Percentiles rank a stretch among this genome's conserved stretches.
phyloP scores from a whole-genome alignment of 139 green algal species.

The Ettlia oleoabundans region DNA sequence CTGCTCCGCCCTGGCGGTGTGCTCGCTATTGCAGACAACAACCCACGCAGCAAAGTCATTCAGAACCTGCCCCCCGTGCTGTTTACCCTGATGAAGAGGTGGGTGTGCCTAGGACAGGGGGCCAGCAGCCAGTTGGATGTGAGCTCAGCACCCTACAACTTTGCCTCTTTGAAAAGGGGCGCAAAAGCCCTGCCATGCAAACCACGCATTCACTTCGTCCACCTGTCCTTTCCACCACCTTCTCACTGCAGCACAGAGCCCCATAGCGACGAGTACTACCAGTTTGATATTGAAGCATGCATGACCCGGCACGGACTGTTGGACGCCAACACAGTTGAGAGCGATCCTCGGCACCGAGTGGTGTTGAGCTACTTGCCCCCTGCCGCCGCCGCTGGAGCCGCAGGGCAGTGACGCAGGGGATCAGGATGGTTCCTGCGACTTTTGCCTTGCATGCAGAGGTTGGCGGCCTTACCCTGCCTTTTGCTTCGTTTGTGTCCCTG shows the following conservation, averaged over 20 bases:
- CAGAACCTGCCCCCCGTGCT: conserved; percentile 84
- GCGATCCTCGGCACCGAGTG: conserved; percentile 80
- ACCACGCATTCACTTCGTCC: background rate
- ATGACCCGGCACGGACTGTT: conserved; percentile 67
- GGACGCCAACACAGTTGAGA: conserved; percentile 70
- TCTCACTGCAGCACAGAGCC: conserved; percentile 69
- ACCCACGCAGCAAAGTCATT: conserved; percentile 74
- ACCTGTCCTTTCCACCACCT: background rate
- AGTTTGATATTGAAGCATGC: conserved; percentile 69
- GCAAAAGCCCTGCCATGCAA: background rate
- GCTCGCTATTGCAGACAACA: conserved; percentile 84
- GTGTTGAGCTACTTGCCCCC: conserved; percentile 55
- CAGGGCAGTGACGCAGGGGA: no score
- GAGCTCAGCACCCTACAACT: no score
- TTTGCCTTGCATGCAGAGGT: no score
- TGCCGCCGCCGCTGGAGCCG: no score
- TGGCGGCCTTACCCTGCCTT: no score
- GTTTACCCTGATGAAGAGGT: conserved; percentile 81
- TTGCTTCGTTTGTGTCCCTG: no score
- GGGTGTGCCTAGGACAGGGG: no score
- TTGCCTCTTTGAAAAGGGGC: no score
- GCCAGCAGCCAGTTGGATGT: no score
- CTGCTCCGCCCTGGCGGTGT: conserved; percentile 78
- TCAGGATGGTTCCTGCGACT: no score
- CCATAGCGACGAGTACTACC: conserved; percentile 76